Base-by-base conservation (phyloP, 2,329 filamentous ascomycete species). In the Aspergillus fructus region DNA sequence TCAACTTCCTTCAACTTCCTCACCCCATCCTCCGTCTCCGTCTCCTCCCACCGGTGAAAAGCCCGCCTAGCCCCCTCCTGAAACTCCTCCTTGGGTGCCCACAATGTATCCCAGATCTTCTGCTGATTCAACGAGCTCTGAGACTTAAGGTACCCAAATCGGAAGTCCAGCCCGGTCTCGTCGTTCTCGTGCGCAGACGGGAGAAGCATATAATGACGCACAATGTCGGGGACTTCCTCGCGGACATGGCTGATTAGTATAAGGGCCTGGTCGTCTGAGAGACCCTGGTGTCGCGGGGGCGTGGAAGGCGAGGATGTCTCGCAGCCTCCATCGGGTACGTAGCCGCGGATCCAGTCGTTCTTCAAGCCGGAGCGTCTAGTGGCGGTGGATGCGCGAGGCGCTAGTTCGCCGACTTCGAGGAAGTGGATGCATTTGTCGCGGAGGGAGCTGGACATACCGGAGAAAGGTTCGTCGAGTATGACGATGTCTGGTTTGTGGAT, bases 191-290 rank as follows among this genome's bases (percentile, higher is more conserved):
- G 15, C 11, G 15, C 66, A 5, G 71, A 72, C 2, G 93, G 92
- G 30, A 97, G 78, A 71, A 90, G 93, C 50, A 97, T 80, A 89
- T 90, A 97, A 70, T 96, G 86, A 47, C 91, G 79, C 23, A 97
- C 84, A 63, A 87, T 88, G 49, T 88, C 87, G 0, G 94, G 94
- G 9, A 97, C 89, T 74, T 99, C 94, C 66, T 96, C 92, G 61
- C 87, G 87, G 59, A 93, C 82, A 76, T 99, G 94, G 60, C 91
- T 94, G 59, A 97, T 93, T 62, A 93, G 91, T n/a, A 97, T 83
- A 53, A 99, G 76, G 0, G 92, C 92, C 75, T 97, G 93, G 21
- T 85, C 74, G 0, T 85, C 78, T 2, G 81, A 81, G 55, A 97
- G 74, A 0, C 91, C 91, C 1, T 68, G 69, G 4, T 68, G 65